Evolutionary conservation across 2,329 filamentous ascomycete genomes (phyloP), one percentile per base, ranked within the genome.

Genomic region (Allantophomopsis cytisporea): DNA sequence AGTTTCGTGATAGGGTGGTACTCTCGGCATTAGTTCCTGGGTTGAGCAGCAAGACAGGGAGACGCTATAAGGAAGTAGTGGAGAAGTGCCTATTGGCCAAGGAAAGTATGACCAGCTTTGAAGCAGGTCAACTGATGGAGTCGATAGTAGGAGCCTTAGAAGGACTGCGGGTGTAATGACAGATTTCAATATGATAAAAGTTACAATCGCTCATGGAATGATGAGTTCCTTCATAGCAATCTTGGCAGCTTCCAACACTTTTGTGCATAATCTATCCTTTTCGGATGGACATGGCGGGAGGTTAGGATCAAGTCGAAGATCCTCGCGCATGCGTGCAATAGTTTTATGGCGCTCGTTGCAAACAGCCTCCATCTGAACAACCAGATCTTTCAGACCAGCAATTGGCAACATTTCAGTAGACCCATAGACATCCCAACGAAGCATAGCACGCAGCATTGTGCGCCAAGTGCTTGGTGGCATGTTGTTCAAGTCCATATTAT

Each of bases 401-500:
- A 41, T 41, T 34, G 31, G n/a, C 13, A 15, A 42, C 14, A 33
- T 31, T 21, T 49, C 46, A 13, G 48, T 48, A 20, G 71, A 50
- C 0, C 74, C 74, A 50, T 78, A 75, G 7, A 79, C 65, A 47
- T 79, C 74, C 11, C 70, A 48, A 42, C 65, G 66, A 14, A 79
- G 55, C 41, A 79, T 56, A 2, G 68, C 67, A 12, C 73, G 62
- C 32, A 76, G 63, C 2, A 63, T 62, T 7, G 62, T 58, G 30
- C 72, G 60, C 74, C 75, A 80, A 46, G 66, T 54, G 4, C 60
- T 54, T 0, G 74, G 71, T 20, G 68, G 60, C 55, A 78, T 63
- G 33, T 7, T 15, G 7, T n/a, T 34, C 8, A 34, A 18, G 6
- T 34, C 32, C n/a, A 11, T 11, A 28, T 28, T 10, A 8, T 12